Evolutionary conservation across 2,329 filamentous ascomycete species (phyloP), one percentile per base, ranked within the genome.

Genomic region (Paraconiothyrium sp.): DNA sequence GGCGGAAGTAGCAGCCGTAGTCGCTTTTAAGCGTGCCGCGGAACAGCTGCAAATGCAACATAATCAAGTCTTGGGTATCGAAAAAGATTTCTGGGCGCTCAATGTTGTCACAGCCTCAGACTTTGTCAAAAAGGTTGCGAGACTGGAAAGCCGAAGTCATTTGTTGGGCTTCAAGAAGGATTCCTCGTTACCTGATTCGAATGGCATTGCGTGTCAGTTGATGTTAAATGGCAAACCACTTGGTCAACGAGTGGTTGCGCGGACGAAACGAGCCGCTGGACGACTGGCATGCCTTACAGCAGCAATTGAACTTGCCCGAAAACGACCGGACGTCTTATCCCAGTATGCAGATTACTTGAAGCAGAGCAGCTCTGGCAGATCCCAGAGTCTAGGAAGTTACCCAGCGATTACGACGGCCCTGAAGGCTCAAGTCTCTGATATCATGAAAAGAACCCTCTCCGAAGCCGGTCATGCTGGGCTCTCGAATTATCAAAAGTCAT

Each of bases 271-370:
- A 20, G 43, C 35, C 20, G 48, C 47, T 9, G 30, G 54, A 34
- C 11, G 47, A n/a, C 7, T 58, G 37, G 57, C 57, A 14, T 37
- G 35, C 11, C 37, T 58, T 13, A 58, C 57, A n/a, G 48, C 48
- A 20, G 39, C 39, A 16, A 16, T 58, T 13, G 39, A 49, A n/a
- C 37, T 58, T 10, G 48, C 24, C 16, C 51, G 52, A 32, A 14
- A 58, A 50, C 24, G 46, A 10, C 57, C 57, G 16, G 10, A 51
- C n/a, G 7, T 58, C n/a, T 27, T 58, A 20, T 13, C 48, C 24
- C 32, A 24, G 13, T 58, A 54, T 35, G 39, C 44, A 16, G 22
- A 27, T 3, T 39, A 7, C 20, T 46, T 47, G 24, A n/a, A 34
- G n/a, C 9, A 35, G n/a, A n/a, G 22, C 8, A 22, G 35, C n/a